Evolutionary conservation across 805 yeast genomes (phyloP), one percentile per base, ranked within the genome.

Genomic region (Yamadazyma ubonensis): DNA sequence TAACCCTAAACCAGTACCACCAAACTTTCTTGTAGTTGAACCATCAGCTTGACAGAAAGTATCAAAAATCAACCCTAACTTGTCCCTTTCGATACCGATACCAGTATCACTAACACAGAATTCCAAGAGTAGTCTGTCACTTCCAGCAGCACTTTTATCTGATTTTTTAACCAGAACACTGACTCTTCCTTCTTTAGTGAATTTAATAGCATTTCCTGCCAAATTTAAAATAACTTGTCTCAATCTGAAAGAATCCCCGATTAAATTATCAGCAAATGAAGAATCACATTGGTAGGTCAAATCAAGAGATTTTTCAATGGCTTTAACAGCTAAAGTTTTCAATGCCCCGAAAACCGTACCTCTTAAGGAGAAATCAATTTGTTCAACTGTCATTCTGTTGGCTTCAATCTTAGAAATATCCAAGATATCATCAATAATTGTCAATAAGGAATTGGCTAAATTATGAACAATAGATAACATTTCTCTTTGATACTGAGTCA

Each of bases 381-480:
- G 86, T 57, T 87, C 96, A 40, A 87, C 87, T 0, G 95, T 87
- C 96, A 87, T 88, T 61, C 95, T 73, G 61, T 87, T 87, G 20
- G 96, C 96, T 61, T 87, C 96, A 63, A 87, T 87, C 75, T 87
- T 87, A 41, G 96, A 87, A 55, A 87, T 87, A 78, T 87, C 96
- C 51, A 87, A 72, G 52, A 87, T 87, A 59, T 87, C 96, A 58
- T 87, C 96, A 51, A 87, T 87, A 49, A 87, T 87, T 0, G 95
- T 87, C 53, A 87, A 72, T 50, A 87, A 69, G 1, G 95, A 85
- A 58, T 86, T 87, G 12, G 95, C 95, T 52, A 87, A 70, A 55
- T 86, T 87, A 64, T 86, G 93, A 17, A 87, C 96, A 55, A 88
- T 87, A 11, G 90, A 81, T 50, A 87, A 67, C 96, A 87, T 87